Conservation (phyloP, 2,329 filamentous ascomycete genomes). For the Scleromitrula shiraiana region DNA sequence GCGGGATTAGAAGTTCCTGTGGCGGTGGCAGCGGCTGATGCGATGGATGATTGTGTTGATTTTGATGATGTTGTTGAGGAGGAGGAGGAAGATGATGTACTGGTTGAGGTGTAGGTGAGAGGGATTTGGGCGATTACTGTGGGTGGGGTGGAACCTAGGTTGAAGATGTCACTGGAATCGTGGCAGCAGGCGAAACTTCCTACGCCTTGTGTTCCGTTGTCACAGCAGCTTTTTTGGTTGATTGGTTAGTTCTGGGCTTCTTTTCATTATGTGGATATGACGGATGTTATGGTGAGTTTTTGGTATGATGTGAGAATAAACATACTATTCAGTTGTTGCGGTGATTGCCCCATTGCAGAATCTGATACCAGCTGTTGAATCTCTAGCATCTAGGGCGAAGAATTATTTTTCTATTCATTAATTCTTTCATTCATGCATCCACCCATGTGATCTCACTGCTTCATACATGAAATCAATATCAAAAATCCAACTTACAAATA, state of each 20-base stretch:
- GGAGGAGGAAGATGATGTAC: not conserved
- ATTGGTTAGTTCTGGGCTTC: not conserved
- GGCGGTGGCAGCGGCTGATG: not conserved
- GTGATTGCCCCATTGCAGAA: constrained; percentile 17
- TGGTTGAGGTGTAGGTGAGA: not conserved
- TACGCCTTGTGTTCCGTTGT: not conserved
- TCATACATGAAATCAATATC: too few species aligned
- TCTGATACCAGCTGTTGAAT: constrained; percentile 17
- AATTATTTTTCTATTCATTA: not conserved
- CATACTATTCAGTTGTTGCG: constrained; percentile 18
- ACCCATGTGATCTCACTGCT: not conserved
- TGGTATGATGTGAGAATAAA: not conserved
- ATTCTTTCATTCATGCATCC: too few species aligned
- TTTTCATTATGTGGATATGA: too few species aligned
- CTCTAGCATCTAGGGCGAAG: constrained; percentile 10
- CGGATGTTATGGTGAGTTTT: too few species aligned
- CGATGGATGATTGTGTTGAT: not conserved
- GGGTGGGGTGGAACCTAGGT: not conserved
- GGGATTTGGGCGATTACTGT: constrained; percentile 1
- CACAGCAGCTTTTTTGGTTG: constrained; percentile 3
- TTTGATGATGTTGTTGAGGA: not conserved
- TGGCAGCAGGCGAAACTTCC: constrained; percentile 8
- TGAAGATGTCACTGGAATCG: not conserved
- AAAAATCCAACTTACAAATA: constrained; percentile 18
- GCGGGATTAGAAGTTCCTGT: not conserved